These are phyloP conservation scores for Moesziomyces sp. DNA, from an alignment of 1,284 basidiomycete genomes.

Conservation along the genomic window DNA sequence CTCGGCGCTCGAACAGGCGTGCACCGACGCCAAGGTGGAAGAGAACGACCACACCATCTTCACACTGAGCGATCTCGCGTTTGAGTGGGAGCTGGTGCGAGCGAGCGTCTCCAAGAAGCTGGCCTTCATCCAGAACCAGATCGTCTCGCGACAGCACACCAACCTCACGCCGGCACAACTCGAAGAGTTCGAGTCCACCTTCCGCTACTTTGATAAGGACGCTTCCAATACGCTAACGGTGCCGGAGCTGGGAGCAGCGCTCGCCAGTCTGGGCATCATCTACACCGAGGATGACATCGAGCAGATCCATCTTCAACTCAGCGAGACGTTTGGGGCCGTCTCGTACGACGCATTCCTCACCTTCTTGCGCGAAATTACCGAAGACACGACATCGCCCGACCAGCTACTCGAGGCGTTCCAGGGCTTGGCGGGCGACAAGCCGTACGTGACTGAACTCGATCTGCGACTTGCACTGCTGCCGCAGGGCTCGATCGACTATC, in stretches of 20 bases:
- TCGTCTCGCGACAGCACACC: conserved; percentile 89
- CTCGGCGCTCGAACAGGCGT: conserved; percentile 71
- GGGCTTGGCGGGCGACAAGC: conserved; percentile 90
- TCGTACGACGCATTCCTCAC: conserved; percentile 95
- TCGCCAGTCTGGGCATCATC: conserved; percentile 92
- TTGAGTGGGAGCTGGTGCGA: conserved; percentile 85
- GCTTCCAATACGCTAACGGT: conserved; percentile 86
- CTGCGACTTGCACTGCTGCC: conserved; percentile 87
- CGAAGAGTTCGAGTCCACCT: conserved; percentile 96
- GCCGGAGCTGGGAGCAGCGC: conserved; percentile 88
- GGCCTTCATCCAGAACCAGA: conserved; percentile 95
- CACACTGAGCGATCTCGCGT: conserved; percentile 87
- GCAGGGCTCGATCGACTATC: conserved; percentile 80
- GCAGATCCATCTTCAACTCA: conserved; percentile 84
- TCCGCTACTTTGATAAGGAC: conserved; percentile 96
- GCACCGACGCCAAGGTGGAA: conserved; percentile 89
- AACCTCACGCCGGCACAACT: conserved; percentile 94
- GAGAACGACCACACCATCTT: conserved; percentile 97
- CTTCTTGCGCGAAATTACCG: conserved; percentile 85
- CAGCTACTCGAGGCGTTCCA: conserved; percentile 94
- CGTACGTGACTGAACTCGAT: conserved; percentile 92
- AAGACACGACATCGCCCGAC: conserved; percentile 92
- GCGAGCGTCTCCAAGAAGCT: conserved; percentile 88
- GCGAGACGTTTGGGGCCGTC: conserved; percentile 84
- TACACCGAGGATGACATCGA: conserved; percentile 89